Base-by-base conservation (phyloP, 1,284 basidiomycete species). In the Sporisorium graminicola region DNA sequence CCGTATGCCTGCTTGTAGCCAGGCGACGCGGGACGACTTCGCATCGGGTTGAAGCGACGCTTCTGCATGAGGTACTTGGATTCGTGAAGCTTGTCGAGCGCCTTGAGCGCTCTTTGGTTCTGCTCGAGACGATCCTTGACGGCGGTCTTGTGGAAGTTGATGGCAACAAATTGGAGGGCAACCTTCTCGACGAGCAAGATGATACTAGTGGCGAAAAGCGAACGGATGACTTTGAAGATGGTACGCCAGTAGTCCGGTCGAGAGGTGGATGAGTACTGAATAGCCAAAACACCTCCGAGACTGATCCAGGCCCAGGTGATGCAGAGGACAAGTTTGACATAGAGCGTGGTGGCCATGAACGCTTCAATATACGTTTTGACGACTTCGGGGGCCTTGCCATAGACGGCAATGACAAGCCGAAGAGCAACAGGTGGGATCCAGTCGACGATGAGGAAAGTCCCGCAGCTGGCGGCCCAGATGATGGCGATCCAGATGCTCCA, bases 251-350 rank as follows among this genome's bases (percentile, higher is more conserved):
- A 83, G 20, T 22, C 5, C 1, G 78, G 82, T 2, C 75, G 72
- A 13, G n/a, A 49, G 10, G 47, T 40, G 24, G 62, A 65, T 9
- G 52, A 57, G 52, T 64, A 82, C 29, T 68, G 54, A 40, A 82
- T 74, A 7, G 77, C 73, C 5, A 82, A 27, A 3, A 80, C 65
- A n/a, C 81, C 82, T 22, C 83, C 74, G 18, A 84, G 71, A 54
- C 79, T 80, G 65, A 82, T 82, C 83, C 83, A 84, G 6, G 83
- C 80, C 83, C 83, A 84, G 20, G 81, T 72, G 58, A 80, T 71
- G 65, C 80, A 82, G 37, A 83, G 75, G n/a, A 82, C 70, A 5
- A 84, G 67, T 58, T 82, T 82, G 67, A 80, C 40, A 59, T 80
- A 84, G 53, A 81, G 51, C 16, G 74, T 61, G 8, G 75, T 75